Conservation (phyloP, 352 stramenopile genomes). For the Phytophthora hibernalis region DNA sequence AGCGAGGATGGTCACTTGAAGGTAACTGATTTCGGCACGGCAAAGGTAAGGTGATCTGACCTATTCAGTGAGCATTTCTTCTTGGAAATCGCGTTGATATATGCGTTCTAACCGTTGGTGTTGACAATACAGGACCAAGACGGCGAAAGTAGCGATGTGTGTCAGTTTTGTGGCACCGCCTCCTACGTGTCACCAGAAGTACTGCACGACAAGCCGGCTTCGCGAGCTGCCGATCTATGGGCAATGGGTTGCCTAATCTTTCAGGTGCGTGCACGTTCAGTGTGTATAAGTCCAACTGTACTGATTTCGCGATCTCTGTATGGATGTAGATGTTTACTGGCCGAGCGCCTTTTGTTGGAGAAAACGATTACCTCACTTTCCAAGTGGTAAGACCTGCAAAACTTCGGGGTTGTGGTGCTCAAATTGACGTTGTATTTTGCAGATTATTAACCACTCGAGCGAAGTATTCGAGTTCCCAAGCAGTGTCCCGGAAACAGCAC, state of each 20-base stretch:
- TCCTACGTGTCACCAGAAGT: constrained; percentile 94
- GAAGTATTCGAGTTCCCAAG: constrained; percentile 81
- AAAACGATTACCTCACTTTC: constrained; percentile 93
- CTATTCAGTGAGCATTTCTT: neutral
- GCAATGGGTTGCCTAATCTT: constrained; percentile 92
- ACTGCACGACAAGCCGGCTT: constrained; percentile 82
- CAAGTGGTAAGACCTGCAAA: constrained; percentile 62
- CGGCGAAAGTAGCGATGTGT: constrained; percentile 58
- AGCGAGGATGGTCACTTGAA: constrained; percentile 87
- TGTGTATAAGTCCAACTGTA: neutral
- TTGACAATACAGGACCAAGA: constrained; percentile 67
- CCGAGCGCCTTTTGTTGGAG: constrained; percentile 84
- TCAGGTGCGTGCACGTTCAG: constrained; percentile 44
- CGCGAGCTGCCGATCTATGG: constrained; percentile 90
- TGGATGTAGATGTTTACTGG: constrained; percentile 80
- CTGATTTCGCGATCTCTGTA: neutral
- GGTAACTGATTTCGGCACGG: constrained; percentile 91
- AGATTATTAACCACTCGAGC: constrained; percentile 86
- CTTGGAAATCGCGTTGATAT: neutral
- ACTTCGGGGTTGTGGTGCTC: neutral
- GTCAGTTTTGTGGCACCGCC: constrained; percentile 90
- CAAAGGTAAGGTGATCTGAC: constrained; percentile 51
- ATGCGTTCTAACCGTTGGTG: constrained; percentile 9
- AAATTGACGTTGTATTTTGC: constrained; percentile 10
- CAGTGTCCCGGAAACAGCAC: constrained; percentile 67